Evolutionary conservation across 805 yeast species (phyloP).

Genomic region (Hanseniaspora taiwanica): DNA sequence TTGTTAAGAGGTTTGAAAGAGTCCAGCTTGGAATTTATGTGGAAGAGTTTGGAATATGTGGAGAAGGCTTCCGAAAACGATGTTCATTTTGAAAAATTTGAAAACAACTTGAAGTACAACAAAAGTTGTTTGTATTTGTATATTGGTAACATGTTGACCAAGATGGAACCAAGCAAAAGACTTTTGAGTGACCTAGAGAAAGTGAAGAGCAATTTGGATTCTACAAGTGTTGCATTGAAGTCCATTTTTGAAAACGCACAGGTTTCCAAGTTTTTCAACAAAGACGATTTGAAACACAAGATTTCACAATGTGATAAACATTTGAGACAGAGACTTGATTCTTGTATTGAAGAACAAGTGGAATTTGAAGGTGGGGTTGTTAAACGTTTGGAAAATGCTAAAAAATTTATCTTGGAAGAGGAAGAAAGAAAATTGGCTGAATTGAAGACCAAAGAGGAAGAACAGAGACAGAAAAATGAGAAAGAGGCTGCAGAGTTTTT

Average conservation of each 20-base stretch:
- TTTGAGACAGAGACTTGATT: conserved; percentile 54
- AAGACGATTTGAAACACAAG: conserved; percentile 70
- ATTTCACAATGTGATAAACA: conserved; percentile 77
- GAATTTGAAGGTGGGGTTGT: conserved; percentile 46
- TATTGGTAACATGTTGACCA: conserved; percentile 69
- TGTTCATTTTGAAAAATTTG: conserved; percentile 23
- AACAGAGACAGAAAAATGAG: conserved; percentile 30
- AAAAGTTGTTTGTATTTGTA: conserved; percentile 76
- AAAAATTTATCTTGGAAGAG: conserved; percentile 39
- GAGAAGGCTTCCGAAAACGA: conserved; percentile 34
- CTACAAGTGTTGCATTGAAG: conserved; percentile 47
- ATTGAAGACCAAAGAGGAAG: conserved; percentile 31
- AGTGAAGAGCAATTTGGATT: conserved; percentile 42
- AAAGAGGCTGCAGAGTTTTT: conserved; percentile 39
- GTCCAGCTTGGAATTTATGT: conserved; percentile 45
- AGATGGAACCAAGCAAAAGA: conserved; percentile 46
- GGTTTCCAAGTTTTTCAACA: conserved; percentile 29
- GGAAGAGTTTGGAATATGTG: conserved; percentile 50
- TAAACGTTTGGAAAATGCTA: conserved; percentile 60
- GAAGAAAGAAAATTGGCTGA: conserved; percentile 33
- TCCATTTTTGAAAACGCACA: conserved; percentile 39
- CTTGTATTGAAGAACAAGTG: conserved; percentile 58
- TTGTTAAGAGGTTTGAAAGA: conserved; percentile 60
- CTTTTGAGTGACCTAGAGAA: conserved; percentile 45
- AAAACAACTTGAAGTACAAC: conserved; percentile 53